Evolutionary conservation across 2,329 filamentous ascomycete genomes (phyloP), one percentile per base, ranked within the genome.

Genomic region (Talaromyces sp.): DNA sequence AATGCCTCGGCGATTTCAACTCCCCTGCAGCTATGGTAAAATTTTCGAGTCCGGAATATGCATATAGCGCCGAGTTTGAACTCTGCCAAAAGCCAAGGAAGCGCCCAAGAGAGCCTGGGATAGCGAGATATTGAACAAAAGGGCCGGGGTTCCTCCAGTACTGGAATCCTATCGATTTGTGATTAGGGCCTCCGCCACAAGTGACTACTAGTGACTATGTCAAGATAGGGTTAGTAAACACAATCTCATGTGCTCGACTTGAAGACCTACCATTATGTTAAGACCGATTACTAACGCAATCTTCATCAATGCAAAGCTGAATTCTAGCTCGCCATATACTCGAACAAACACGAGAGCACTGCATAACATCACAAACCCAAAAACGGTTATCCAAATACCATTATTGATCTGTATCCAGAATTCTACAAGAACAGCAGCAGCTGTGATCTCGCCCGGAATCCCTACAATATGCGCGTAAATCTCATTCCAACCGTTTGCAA

Each of bases 381-480:
- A 76, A 64, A 87, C 83, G 4, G 84, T 83, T 58, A 82, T 81
- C 80, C 79, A 82, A 4, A 79, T 77, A 2, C 76, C 78, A 16
- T 79, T 72, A 50, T 78, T 76, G 53, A 81, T 72, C 6, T 74
- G 69, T 10, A 74, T 68, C 87, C 87, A 89, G 70, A 85, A 88
- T 63, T 84, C 75, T 64, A 89, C 86, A 42, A 90, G 79, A 14
- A 89, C 81, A 47, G 84, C 82, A n/a, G 86, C 85, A 9, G 87
- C 87, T 0, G 84, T 85, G 63, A 89, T 86, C 73, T 89, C 87
- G 61, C 84, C 82, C 54, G 78, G 79, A 1, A 82, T 74, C 30
- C 79, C 70, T 28, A 83, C 80, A 0, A 78, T 75, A 57, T 76
- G 67, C 1, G 76, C 75, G 60, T 81, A 82, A 78, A 79, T 81